These are phyloP conservation scores for Austroboletus festivus DNA, from an alignment of 768 basidiomycete species.

Conservation along the genomic window DNA sequence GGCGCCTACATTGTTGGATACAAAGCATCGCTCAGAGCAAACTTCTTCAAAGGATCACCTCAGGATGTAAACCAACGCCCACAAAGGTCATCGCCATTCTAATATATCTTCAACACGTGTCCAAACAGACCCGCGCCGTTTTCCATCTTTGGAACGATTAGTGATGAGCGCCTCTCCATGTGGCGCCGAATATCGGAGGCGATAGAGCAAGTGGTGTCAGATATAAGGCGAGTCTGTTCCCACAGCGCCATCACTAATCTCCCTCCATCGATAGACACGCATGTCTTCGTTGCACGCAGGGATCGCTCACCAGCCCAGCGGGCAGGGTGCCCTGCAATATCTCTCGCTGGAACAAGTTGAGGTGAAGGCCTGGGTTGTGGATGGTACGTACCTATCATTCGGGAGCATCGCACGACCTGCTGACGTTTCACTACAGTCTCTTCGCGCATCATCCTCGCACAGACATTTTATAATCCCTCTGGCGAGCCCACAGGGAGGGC, in stretches of 20 bases:
- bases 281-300: constrained; percentile 25
- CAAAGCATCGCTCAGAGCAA: too few relatives aligned
- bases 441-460: constrained; percentile 40
- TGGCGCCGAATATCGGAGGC: too few relatives aligned
- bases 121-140: too few relatives aligned
- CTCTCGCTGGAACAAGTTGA: constrained; percentile 42
- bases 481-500: constrained; percentile 40
- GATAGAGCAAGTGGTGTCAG: neutral
- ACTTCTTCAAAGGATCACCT: too few relatives aligned
- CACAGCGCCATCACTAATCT: neutral
- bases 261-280: neutral
- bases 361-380: constrained; percentile 41
- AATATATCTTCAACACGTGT: too few relatives aligned
- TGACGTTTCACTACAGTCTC: constrained; percentile 32
- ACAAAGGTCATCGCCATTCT: too few relatives aligned
- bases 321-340: constrained; percentile 23
- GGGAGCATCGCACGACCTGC: neutral
- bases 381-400: constrained; percentile 31
- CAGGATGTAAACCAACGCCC: too few relatives aligned
- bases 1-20: too few relatives aligned
- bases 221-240: neutral
- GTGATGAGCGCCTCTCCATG: too few relatives aligned
- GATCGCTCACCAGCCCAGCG: constrained; percentile 31
- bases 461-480: constrained; percentile 40
- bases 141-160: too few relatives aligned